Evolutionary conservation across 2,329 filamentous ascomycete species (phyloP), one percentile per base, ranked within the genome.

Genomic region (Pseudocercospora musae): DNA sequence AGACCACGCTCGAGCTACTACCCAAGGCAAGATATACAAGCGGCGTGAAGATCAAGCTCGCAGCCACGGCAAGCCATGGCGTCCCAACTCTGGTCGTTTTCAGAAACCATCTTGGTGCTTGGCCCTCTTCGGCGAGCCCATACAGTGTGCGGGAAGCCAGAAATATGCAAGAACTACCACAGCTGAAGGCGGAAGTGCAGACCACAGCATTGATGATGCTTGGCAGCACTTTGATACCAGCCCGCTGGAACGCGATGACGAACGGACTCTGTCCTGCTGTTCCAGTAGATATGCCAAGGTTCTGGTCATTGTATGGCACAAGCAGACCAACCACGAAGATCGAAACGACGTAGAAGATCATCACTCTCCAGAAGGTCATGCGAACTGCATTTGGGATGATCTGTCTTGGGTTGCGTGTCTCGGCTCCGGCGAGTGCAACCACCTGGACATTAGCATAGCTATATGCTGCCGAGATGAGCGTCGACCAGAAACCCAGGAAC

Each of bases 161-260:
- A 87, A 91, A 78, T 85, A 88, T 0, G 87, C 88, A 0, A 86
- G 89, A 0, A 87, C 56, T 62, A 18, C 63, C 63, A 29, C 60
- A 63, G 55, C 60, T 63, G 58, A 66, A 66, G 1, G 63, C 63
- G 18, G 58, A 61, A 1, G 63, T 66, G 31, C 92, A 82, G 68
- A 89, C 86, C 52, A 89, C 81, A n/a, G 82, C 85, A 72, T 90
- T 90, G 79, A 90, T 87, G 64, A 90, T 83, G 42, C 81, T 82
- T 23, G 87, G 85, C n/a, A 90, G 80, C 1, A 82, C 83, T 0
- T 73, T 71, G 50, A 90, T 84, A 48, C 85, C 84, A 13, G 86
- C 85, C 63, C 85, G 80, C 62, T 82, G 75, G 66, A 87, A 85
- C n/a, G 84, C 83, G 66, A 90, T 84, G 55, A 89, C 87, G 70